Evolutionary conservation across 75 land plant genomes (phyloP).

Genomic region (Sequoia sempervirens): DNA sequence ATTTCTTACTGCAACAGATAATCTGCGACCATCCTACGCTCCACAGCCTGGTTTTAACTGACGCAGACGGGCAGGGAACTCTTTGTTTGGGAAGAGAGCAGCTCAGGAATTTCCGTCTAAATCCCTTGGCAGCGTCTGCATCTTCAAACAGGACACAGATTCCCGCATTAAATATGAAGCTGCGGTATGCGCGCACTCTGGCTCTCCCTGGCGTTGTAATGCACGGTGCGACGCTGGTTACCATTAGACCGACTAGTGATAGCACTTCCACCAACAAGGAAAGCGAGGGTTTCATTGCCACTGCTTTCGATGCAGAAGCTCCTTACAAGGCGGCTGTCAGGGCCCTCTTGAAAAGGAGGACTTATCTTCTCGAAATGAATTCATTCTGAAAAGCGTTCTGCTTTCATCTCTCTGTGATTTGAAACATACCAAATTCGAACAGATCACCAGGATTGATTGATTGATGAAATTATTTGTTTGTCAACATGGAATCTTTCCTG

Average conservation of each 20-base stretch:
- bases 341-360: conserved; percentile 18
- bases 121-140: conserved; percentile 21
- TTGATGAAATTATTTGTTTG: not conserved
- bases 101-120: conserved; percentile 39
- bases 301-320: conserved; percentile 23
- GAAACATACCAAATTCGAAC: no score
- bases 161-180: conserved; percentile 45
- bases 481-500: not conserved
- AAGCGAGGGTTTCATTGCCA: conserved; percentile 11
- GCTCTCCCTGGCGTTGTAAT: conserved; percentile 32
- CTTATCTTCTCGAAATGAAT: conserved; percentile 53
- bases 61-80: conserved; percentile 53
- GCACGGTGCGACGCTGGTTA: conserved; percentile 56
- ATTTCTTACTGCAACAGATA: conserved; percentile 55
- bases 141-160: conserved; percentile 37
- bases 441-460: not conserved
- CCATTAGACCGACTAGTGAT: conserved; percentile 29
- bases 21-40: conserved; percentile 45
- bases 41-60: conserved; percentile 42
- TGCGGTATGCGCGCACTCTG: conserved; percentile 40
- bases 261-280: conserved; percentile 4
- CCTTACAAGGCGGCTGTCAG: conserved; percentile 22
- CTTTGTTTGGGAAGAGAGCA: conserved; percentile 47
- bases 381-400: conserved; percentile 18
- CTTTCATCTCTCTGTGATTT: no score